Conservation (phyloP, 2,329 filamentous ascomycete species). For the Nemania sp. region DNA sequence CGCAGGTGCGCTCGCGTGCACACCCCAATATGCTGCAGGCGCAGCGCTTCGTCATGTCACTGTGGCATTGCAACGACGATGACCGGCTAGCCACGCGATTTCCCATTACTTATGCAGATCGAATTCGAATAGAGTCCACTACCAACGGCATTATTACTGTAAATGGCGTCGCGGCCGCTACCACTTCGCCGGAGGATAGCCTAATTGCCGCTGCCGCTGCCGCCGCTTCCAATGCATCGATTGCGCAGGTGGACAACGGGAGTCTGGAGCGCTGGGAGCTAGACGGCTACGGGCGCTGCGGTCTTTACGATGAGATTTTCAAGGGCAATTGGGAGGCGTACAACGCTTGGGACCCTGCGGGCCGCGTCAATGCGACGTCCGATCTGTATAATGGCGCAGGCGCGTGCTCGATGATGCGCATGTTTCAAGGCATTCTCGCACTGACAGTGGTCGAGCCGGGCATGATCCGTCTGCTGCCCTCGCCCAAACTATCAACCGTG, state of each 20-base stretch:
- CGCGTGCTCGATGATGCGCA: constrained; percentile 60
- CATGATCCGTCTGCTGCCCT: constrained; percentile 52
- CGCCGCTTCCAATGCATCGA: constrained; percentile 51
- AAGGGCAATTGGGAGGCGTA: constrained; percentile 58
- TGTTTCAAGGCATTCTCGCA: constrained; percentile 61
- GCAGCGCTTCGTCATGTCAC: constrained; percentile 67
- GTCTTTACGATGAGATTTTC: constrained; percentile 59
- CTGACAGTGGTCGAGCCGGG: constrained; percentile 55
- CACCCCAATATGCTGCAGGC: constrained; percentile 65
- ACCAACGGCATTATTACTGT: constrained; percentile 40
- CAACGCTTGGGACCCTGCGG: constrained; percentile 59
- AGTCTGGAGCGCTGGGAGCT: constrained; percentile 73
- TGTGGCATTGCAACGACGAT: constrained; percentile 62
- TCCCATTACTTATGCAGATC: constrained; percentile 70
- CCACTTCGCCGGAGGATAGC: constrained; percentile 36
- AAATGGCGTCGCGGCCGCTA: constrained; percentile 34
- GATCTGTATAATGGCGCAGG: constrained; percentile 62
- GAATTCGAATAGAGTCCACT: constrained; percentile 66
- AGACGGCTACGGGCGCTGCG: constrained; percentile 64
- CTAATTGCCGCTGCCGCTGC: constrained; percentile 39
- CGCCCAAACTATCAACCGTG: constrained; percentile 51
- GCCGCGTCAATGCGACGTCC: constrained; percentile 55
- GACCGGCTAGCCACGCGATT: constrained; percentile 63
- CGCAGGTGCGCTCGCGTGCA: constrained; percentile 68
- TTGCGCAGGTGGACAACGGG: constrained; percentile 72